Evolutionary conservation across 2,329 filamentous ascomycete species (phyloP).

Genomic region (Epichloe gansuensis): DNA sequence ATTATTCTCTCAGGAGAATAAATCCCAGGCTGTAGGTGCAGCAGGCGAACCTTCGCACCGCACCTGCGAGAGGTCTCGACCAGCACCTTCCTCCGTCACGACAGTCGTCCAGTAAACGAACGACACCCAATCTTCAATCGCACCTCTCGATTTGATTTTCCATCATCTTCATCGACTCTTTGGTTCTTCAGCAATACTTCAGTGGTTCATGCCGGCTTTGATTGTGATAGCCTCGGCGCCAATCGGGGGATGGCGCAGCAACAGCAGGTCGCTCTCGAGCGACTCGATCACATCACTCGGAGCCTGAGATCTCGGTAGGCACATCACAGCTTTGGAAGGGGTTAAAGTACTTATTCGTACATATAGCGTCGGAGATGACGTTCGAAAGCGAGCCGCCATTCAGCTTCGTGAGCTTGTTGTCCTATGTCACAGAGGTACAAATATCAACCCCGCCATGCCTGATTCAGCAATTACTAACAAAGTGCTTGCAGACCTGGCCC

Average conservation of each 20-base stretch:
- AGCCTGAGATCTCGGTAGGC: constrained; percentile 44
- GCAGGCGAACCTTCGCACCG: constrained; percentile 1
- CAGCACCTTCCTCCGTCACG: constrained; percentile 4
- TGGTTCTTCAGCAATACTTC: not conserved
- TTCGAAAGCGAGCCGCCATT: constrained; percentile 38
- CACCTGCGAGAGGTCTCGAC: constrained; percentile 3
- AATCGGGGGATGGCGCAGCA: constrained; percentile 28
- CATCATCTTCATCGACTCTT: not conserved
- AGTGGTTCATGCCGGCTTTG: constrained; percentile 18
- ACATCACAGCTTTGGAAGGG: not conserved
- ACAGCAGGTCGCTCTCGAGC: constrained; percentile 42
- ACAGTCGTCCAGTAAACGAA: not conserved
- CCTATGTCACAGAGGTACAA: constrained; percentile 41
- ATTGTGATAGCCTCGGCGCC: constrained; percentile 13
- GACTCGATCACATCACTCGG: constrained; percentile 41
- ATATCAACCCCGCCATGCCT: not conserved
- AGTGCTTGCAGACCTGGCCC: constrained; percentile 50
- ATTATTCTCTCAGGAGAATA: not conserved
- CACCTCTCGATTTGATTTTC: not conserved
- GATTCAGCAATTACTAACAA: not conserved
- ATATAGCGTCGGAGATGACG: constrained; percentile 32
- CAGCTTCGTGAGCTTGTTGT: constrained; percentile 44
- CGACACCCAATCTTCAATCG: not conserved
- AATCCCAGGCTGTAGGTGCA: not conserved
- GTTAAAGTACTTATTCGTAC: constrained; percentile 8